These are phyloP conservation scores for Brassica balearica DNA, from an alignment of 441 rosid species.

Conservation along the genomic window DNA sequence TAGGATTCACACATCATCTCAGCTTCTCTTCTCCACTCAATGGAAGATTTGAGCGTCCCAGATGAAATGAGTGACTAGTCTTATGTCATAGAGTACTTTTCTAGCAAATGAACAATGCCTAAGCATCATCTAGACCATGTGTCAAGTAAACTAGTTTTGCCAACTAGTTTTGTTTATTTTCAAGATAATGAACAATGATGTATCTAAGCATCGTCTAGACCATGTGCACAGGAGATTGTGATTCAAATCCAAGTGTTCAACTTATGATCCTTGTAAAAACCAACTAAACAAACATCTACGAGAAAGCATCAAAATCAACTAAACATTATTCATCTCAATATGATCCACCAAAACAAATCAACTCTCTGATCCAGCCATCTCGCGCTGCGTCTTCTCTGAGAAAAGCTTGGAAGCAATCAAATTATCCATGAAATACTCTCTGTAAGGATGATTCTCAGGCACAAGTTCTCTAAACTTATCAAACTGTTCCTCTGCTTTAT, in stretches of 20 bases:
- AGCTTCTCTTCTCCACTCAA: neutral
- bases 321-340: neutral
- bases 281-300: conserved; percentile 16
- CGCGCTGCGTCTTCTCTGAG: conserved; percentile 50
- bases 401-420: conserved; percentile 68
- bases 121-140: too few relatives aligned
- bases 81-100: neutral
- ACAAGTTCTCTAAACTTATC: conserved; percentile 72
- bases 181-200: neutral
- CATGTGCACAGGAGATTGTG: conserved; percentile 1
- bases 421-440: conserved; percentile 70
- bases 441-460: conserved; percentile 71
- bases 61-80: neutral
- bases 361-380: conserved; percentile 39
- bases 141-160: neutral
- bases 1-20: neutral
- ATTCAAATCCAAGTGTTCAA: conserved; percentile 1
- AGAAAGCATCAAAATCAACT: neutral
- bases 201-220: neutral
- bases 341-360: conserved; percentile 36
- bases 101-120: too few relatives aligned
- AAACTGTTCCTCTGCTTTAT: conserved; percentile 73
- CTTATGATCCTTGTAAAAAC: conserved; percentile 6
- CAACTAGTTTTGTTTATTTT: neutral
- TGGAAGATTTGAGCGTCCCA: neutral